Conservation (phyloP, 176 grass and related monocot species). For the Avena sativa region DNA sequence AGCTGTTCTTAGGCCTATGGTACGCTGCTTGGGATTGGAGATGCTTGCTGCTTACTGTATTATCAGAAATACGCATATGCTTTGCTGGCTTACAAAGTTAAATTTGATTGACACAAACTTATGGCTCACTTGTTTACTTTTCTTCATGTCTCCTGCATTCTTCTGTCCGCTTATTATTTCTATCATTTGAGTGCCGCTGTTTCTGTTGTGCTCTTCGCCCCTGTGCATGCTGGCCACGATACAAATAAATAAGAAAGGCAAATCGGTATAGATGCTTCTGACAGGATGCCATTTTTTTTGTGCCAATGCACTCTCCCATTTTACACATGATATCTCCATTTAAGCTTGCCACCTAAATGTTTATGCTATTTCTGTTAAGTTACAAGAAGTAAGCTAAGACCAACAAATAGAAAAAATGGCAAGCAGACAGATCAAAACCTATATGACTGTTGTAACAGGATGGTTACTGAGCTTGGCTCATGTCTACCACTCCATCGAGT, state of each 20-base stretch:
- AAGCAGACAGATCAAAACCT: slow-evolving; percentile 27
- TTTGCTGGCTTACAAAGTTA: not conserved
- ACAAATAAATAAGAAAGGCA: not conserved
- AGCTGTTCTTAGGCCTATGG: not conserved
- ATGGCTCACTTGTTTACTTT: not conserved
- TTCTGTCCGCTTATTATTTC: not conserved
- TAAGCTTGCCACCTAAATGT: slow-evolving; percentile 23
- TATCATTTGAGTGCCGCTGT: not conserved
- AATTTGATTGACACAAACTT: not conserved
- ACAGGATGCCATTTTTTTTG: not conserved
- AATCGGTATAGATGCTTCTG: not conserved
- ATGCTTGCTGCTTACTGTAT: not conserved
- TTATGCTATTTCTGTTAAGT: slow-evolving; percentile 39
- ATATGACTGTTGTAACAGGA: slow-evolving; percentile 26
- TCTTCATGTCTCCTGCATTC: not conserved
- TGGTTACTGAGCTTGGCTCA: slow-evolving; percentile 28
- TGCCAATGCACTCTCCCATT: slow-evolving; percentile 14
- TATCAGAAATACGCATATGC: not conserved
- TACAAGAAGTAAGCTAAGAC: slow-evolving; percentile 26
- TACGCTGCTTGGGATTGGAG: not conserved
- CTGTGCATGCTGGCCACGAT: not conserved
- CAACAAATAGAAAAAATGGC: slow-evolving; percentile 42
- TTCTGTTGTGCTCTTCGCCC: not conserved
- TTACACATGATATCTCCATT: slow-evolving; percentile 21
- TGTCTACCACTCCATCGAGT: slow-evolving; percentile 80